Evolutionary conservation across 306 rosid species (phyloP).

Genomic region (Elaeagnus macrophylla): DNA sequence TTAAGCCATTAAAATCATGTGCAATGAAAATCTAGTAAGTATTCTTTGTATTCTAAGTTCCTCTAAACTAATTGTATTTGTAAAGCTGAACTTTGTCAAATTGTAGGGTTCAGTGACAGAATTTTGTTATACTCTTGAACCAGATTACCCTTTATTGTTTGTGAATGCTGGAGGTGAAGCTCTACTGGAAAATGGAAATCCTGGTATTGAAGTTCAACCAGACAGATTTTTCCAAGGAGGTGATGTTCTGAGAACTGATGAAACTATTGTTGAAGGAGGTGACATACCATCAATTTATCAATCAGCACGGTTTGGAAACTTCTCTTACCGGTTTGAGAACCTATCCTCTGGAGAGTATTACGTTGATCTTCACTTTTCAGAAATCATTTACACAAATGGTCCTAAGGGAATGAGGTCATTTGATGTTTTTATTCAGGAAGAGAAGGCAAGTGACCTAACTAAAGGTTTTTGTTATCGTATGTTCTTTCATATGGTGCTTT

Average conservation of each 20-base stretch:
- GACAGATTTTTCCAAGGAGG: constrained; percentile 21
- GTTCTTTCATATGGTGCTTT: background rate
- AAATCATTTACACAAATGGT: constrained; percentile 23
- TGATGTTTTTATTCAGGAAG: constrained; percentile 20
- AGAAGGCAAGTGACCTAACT: constrained; percentile 19
- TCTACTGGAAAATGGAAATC: background rate
- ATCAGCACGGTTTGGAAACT: constrained; percentile 22
- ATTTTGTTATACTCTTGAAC: background rate
- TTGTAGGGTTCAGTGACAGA: background rate
- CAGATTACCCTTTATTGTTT: constrained; percentile 12
- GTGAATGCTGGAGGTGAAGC: constrained; percentile 24
- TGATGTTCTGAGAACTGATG: constrained; percentile 18
- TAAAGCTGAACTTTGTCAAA: background rate
- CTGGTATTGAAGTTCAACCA: constrained; percentile 4
- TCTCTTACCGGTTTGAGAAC: constrained; percentile 13
- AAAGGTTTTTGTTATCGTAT: background rate
- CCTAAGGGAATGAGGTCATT: constrained; percentile 25
- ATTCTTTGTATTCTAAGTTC: background rate
- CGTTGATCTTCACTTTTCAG: constrained; percentile 21
- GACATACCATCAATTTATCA: constrained; percentile 18
- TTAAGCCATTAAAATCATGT: background rate
- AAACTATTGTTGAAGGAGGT: constrained; percentile 5
- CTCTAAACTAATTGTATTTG: background rate
- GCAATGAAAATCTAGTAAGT: background rate
- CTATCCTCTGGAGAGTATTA: constrained; percentile 18